phyloP scores from a whole-genome alignment of 1,284 basidiomycete species.

The Wolfiporia cocos region DNA sequence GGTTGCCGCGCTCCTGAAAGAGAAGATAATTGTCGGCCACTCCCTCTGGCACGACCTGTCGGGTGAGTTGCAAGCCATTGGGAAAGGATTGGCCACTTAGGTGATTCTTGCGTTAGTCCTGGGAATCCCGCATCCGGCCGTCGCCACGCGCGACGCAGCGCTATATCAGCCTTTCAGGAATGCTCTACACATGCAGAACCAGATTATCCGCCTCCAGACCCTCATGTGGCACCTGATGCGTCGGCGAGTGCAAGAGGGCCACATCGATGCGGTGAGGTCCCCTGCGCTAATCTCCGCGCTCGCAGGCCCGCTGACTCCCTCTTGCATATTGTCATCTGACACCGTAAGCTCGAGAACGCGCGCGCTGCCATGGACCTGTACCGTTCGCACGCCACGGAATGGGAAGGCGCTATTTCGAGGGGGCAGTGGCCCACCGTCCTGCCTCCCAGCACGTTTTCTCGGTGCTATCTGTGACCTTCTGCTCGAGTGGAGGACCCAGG shows the following conservation, averaged over 20 bases:
- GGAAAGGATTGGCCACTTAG: no score
- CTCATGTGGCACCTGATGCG: conserved; percentile 77
- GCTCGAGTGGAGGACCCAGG: no score
- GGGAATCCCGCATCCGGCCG: conserved; percentile 75
- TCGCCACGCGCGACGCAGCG: conserved; percentile 76
- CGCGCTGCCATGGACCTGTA: conserved; percentile 73
- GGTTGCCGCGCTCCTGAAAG: conserved; percentile 56
- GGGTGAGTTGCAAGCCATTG: conserved; percentile 33
- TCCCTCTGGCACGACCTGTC: conserved; percentile 74
- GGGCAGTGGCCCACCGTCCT: conserved; percentile 71
- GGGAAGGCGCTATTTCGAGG: conserved; percentile 56
- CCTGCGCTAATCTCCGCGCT: conserved; percentile 2
- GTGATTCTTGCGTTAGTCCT: no score
- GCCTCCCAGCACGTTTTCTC: conserved; percentile 72
- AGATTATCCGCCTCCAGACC: conserved; percentile 66
- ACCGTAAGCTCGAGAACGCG: conserved; percentile 76
- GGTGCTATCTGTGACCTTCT: conserved; percentile 55
- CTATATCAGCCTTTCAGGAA: conserved; percentile 76
- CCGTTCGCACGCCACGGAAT: conserved; percentile 57
- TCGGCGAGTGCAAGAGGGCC: conserved; percentile 63
- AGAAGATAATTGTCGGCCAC: conserved; percentile 68
- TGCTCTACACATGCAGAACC: conserved; percentile 56
- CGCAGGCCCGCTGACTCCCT: no score
- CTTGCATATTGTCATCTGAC: no score
- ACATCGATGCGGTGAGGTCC: conserved; percentile 67